Conservation (phyloP, 1,284 basidiomycete species). For the Malassezia furfur region DNA sequence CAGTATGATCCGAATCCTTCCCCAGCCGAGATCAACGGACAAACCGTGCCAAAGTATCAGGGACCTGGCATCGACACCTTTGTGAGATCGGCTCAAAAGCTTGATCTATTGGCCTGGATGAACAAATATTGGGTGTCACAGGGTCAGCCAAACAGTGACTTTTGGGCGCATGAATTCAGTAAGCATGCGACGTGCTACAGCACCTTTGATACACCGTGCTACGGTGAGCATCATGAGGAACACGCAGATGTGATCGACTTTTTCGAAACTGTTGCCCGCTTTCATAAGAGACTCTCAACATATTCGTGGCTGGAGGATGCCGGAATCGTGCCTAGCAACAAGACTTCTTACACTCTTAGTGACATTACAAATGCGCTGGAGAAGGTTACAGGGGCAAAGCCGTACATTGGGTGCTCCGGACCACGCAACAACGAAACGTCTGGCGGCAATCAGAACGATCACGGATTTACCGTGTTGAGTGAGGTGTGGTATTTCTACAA, state of each 20-base stretch:
- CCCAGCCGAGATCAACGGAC: background rate
- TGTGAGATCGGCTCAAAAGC: background rate
- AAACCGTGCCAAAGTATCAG: background rate
- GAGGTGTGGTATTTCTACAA: conserved; percentile 12
- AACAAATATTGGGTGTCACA: conserved; percentile 5
- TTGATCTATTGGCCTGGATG: conserved; percentile 5
- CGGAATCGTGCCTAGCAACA: conserved; percentile 8
- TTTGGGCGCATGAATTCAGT: conserved; percentile 12
- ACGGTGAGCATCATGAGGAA: conserved; percentile 2
- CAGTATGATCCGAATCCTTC: conserved; percentile 2
- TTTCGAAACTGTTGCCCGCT: background rate
- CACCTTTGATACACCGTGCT: conserved; percentile 8
- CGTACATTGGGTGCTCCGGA: conserved; percentile 1
- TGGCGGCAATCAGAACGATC: background rate
- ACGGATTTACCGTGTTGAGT: background rate
- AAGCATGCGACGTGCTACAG: conserved; percentile 10
- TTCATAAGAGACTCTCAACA: background rate
- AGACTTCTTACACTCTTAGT: background rate
- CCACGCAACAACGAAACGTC: background rate
- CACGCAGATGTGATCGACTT: conserved; percentile 5
- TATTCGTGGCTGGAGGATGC: conserved; percentile 9
- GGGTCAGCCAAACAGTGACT: background rate
- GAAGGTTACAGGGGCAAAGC: background rate
- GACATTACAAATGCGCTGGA: background rate
- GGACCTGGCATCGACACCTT: conserved; percentile 3